Base-by-base conservation (phyloP, 1,284 basidiomycete species). In the Exobasidium rhododendri region DNA sequence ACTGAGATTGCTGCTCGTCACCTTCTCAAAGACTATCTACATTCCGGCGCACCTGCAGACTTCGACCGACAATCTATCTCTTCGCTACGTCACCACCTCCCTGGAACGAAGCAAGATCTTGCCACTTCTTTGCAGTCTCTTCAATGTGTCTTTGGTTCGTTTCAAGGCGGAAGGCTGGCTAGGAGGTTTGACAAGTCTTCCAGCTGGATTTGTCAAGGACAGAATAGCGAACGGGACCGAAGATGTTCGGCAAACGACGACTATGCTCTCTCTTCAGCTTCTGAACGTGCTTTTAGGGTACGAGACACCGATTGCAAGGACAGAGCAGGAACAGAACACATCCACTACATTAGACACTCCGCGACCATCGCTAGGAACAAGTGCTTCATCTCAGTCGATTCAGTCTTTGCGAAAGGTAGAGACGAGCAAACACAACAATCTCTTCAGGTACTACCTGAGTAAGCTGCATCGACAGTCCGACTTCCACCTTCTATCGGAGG, bases 1-100 rank as follows among this genome's bases (percentile, higher is more conserved):
- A 2, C 55, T 79, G 3, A 67, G 76, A 2, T 58, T 78, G 1
- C 53, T 79, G n/a, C 65, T 79, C 30, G 70, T 75, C 20, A 31
- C 78, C 14, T 63, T 78, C 40, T 73, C 73, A 57, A 79, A 78
- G 61, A 64, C 65, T 57, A 71, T 79, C 54, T 79, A 78, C 56
- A 65, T 76, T 14, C 58, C 70, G 3, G 60, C 74, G 1, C 24
- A 58, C 11, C 53, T 57, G 17, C 70, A 71, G 45, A 50, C 3
- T 22, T 31, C 44, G 1, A 49, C 61, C 2, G 46, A 60, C 20
- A 65, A 71, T n/a, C 61, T 64, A 0, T 68, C 74, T 4, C 59
- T 74, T 26, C 47, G 61, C 14, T 70, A 67, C 50, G 59, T 69
- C 7, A 68, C 70, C 4, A 66, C 63, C 22, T 57, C 59, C 31